These are phyloP conservation scores for Starmerella sirachaensis DNA, from an alignment of 805 yeast species.

Conservation along the genomic window DNA sequence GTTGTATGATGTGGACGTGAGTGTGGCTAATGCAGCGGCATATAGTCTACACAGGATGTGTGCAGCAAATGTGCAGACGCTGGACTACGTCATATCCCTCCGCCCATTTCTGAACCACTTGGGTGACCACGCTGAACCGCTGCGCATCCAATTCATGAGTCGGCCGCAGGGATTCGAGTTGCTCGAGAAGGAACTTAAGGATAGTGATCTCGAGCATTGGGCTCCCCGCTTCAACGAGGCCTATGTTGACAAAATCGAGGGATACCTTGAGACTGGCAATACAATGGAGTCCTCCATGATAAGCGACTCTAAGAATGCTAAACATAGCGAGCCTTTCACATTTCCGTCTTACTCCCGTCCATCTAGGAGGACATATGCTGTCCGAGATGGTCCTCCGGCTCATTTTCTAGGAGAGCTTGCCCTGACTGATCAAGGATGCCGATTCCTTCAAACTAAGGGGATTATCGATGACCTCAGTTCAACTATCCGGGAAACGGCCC, in stretches of 20 bases:
- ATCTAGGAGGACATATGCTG: slow-evolving; percentile 5
- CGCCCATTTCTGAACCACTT: slow-evolving; percentile 48
- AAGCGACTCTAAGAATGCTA: not conserved
- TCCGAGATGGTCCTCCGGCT: slow-evolving; percentile 31
- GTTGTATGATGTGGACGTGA: slow-evolving; percentile 51
- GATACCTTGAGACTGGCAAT: slow-evolving; percentile 22
- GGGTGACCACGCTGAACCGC: slow-evolving; percentile 41
- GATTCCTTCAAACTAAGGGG: slow-evolving; percentile 42
- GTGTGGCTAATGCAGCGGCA: slow-evolving; percentile 47
- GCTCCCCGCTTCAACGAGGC: slow-evolving; percentile 30
- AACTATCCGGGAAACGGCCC: slow-evolving; percentile 6
- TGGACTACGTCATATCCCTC: slow-evolving; percentile 40
- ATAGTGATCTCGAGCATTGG: slow-evolving; percentile 60
- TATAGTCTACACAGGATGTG: slow-evolving; percentile 43
- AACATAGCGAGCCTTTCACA: slow-evolving; percentile 8
- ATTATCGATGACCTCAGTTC: slow-evolving; percentile 25
- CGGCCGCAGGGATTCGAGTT: slow-evolving; percentile 60
- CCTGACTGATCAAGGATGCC: slow-evolving; percentile 68
- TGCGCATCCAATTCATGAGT: slow-evolving; percentile 53
- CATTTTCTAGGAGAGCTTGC: slow-evolving; percentile 75
- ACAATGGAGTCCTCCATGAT: not conserved
- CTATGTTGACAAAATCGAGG: slow-evolving; percentile 28
- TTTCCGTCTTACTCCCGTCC: slow-evolving; percentile 16
- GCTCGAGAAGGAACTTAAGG: slow-evolving; percentile 40
- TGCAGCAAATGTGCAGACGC: slow-evolving; percentile 32